These are phyloP conservation scores for Clonostachys byssicola DNA, from an alignment of 2,329 filamentous ascomycete species.

Conservation along the genomic window DNA sequence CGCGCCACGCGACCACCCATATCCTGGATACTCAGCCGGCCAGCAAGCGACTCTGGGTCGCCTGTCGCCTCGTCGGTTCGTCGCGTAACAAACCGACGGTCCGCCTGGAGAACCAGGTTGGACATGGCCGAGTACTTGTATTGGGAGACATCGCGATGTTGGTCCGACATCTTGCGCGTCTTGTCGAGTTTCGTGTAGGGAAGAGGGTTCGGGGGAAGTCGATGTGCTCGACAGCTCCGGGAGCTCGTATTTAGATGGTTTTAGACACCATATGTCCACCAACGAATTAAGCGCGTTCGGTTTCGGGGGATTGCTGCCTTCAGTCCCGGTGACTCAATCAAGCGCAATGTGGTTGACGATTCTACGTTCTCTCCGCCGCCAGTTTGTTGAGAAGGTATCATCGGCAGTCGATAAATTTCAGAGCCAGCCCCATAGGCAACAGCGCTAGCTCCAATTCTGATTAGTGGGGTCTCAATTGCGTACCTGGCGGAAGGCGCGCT, in stretches of 20 bases:
- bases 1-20: slow-evolving; percentile 86
- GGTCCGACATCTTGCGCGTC: slow-evolving; percentile 62
- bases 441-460: neutral
- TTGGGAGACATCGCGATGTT: slow-evolving; percentile 81
- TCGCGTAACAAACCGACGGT: slow-evolving; percentile 90
- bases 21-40: slow-evolving; percentile 86
- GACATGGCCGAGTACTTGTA: slow-evolving; percentile 99
- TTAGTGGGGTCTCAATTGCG: neutral
- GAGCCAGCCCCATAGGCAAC: slow-evolving; percentile 4
- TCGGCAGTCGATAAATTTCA: slow-evolving; percentile 28
- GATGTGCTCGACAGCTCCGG: slow-evolving; percentile 25
- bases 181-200: slow-evolving; percentile 6
- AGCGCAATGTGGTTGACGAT: slow-evolving; percentile 1
- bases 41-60: slow-evolving; percentile 94
- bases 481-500: too few relatives aligned
- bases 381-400: slow-evolving; percentile 1
- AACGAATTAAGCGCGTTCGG: slow-evolving; percentile 7
- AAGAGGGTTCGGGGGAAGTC: slow-evolving; percentile 6
- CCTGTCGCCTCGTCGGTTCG: slow-evolving; percentile 93
- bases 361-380: neutral
- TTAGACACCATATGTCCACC: slow-evolving; percentile 27
- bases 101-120: slow-evolving; percentile 99
- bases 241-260: slow-evolving; percentile 13
- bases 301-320: slow-evolving; percentile 8
- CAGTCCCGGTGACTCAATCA: slow-evolving; percentile 10